phyloP scores from a whole-genome alignment of 352 stramenopile genomes.

The Pythium inflatum region DNA sequence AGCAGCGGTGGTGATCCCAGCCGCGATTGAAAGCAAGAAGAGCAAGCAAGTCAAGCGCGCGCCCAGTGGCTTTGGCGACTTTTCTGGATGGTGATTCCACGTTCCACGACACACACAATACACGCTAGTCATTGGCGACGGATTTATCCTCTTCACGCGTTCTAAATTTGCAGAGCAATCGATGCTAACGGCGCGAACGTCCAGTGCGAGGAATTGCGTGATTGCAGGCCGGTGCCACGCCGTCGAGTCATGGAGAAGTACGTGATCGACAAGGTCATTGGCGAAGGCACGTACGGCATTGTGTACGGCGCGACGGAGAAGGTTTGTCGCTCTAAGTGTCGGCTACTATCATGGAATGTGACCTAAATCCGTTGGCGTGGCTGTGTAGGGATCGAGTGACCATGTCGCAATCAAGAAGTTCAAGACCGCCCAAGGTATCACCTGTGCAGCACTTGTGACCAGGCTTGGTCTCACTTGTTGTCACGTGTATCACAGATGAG shows the following conservation, averaged over 20 bases:
- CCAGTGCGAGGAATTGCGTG: neutral
- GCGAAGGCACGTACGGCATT: constrained; percentile 82
- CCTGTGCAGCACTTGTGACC: neutral
- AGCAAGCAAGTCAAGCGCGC: constrained; percentile 45
- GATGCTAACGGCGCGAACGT: neutral
- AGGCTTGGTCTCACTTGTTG: too few relatives aligned
- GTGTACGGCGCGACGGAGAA: constrained; percentile 84
- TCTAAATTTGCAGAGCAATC: constrained; percentile 9
- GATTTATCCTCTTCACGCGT: neutral
- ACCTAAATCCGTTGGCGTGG: too few relatives aligned
- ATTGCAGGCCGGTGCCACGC: neutral
- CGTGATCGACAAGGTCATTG: constrained; percentile 77
- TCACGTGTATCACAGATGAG: constrained; percentile 68
- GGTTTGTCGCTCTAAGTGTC: constrained; percentile 33
- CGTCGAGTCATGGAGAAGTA: constrained; percentile 72
- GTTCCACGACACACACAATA: neutral
- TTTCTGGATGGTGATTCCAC: constrained; percentile 63
- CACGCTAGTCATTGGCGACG: neutral
- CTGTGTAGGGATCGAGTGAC: constrained; percentile 50
- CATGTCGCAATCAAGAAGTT: constrained; percentile 86
- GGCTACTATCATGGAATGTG: too few relatives aligned
- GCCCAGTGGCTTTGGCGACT: constrained; percentile 72
- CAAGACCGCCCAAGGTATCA: constrained; percentile 60
- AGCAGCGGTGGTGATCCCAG: constrained; percentile 31
- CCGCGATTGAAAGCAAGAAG: constrained; percentile 80